Conservation (phyloP, 305 asterid species). For the Fraxinus baroniana region DNA sequence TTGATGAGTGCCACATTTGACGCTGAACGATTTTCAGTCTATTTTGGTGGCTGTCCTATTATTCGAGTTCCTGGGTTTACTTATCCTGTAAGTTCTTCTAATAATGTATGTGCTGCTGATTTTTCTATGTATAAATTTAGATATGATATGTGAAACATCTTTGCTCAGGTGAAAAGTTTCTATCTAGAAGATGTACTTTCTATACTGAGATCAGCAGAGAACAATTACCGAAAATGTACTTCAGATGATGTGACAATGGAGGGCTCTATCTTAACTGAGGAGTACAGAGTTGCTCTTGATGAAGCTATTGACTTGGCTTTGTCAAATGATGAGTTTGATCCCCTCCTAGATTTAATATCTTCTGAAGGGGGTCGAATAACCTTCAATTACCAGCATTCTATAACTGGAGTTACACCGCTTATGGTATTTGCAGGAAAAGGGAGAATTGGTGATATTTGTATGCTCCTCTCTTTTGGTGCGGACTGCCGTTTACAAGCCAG, state of each 20-base stretch:
- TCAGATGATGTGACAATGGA: slow-evolving; percentile 32
- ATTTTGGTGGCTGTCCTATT: slow-evolving; percentile 89
- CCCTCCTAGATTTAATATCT: slow-evolving; percentile 70
- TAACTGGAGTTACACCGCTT: slow-evolving; percentile 76
- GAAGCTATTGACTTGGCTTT: slow-evolving; percentile 79
- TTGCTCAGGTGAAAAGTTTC: slow-evolving; percentile 62
- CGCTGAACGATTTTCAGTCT: slow-evolving; percentile 81
- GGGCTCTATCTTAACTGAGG: slow-evolving; percentile 50
- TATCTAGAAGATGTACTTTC: slow-evolving; percentile 87
- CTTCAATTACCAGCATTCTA: slow-evolving; percentile 70
- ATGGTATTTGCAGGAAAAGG: slow-evolving; percentile 92
- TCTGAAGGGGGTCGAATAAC: slow-evolving; percentile 52
- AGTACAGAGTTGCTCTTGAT: slow-evolving; percentile 62
- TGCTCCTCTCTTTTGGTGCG: slow-evolving; percentile 84
- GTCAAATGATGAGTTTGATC: slow-evolving; percentile 62
- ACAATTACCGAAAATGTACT: slow-evolving; percentile 27
- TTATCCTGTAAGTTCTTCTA: slow-evolving; percentile 58
- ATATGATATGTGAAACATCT: slow-evolving; percentile 19
- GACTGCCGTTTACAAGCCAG: slow-evolving; percentile 55
- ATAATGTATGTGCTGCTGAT: background rate
- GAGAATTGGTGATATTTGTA: slow-evolving; percentile 70
- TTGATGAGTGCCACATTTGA: slow-evolving; percentile 98
- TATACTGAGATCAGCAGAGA: slow-evolving; percentile 46
- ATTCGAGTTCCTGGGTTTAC: slow-evolving; percentile 94
- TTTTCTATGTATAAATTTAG: slow-evolving; percentile 17